Percentiles rank a stretch among this genome's conserved stretches.
phyloP scores from a whole-genome alignment of 345 rosid genomes.

The Bruguiera parviflora region DNA sequence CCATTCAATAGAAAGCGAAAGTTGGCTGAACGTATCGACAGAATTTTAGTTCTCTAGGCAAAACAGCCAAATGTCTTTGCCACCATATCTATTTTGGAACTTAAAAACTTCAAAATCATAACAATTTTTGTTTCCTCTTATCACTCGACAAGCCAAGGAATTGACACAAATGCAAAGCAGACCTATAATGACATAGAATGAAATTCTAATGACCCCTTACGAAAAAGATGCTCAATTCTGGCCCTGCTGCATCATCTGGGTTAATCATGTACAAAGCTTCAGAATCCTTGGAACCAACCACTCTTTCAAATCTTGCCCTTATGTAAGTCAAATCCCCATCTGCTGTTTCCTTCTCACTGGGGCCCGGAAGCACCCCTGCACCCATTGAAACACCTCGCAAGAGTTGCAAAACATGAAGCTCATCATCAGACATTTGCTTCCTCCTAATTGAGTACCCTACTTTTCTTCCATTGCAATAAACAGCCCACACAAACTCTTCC shows the following conservation, averaged over 20 bases:
- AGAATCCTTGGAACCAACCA: conserved; percentile 83
- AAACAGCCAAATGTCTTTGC: background rate
- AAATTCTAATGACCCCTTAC: conserved; percentile 50
- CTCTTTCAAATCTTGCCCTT: conserved; percentile 87
- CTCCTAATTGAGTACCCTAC: conserved; percentile 83
- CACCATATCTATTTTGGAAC: background rate
- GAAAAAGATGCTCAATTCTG: conserved; percentile 91
- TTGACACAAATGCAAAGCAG: background rate
- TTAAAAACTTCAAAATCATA: background rate
- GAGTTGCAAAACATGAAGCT: conserved; percentile 78
- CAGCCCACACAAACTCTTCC: conserved; percentile 95
- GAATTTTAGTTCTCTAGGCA: background rate
- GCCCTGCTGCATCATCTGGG: conserved; percentile 82
- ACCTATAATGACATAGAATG: background rate
- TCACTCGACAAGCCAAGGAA: conserved; percentile 1
- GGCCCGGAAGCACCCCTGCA: conserved; percentile 84
- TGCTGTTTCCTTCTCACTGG: conserved; percentile 47
- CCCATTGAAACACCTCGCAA: conserved; percentile 94
- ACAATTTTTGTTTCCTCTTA: background rate
- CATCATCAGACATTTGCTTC: conserved; percentile 81
- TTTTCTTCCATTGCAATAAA: conserved; percentile 86
- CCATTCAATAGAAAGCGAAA: too few species aligned
- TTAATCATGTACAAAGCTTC: conserved; percentile 93
- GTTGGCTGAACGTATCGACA: too few species aligned
- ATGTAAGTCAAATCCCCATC: conserved; percentile 83